A percentile compares a stretch with the other conserved stretches of the same genome.
Evolutionary conservation across 2,329 filamentous ascomycete genomes (phyloP).

Genomic region (Dactylellina leptospora): DNA sequence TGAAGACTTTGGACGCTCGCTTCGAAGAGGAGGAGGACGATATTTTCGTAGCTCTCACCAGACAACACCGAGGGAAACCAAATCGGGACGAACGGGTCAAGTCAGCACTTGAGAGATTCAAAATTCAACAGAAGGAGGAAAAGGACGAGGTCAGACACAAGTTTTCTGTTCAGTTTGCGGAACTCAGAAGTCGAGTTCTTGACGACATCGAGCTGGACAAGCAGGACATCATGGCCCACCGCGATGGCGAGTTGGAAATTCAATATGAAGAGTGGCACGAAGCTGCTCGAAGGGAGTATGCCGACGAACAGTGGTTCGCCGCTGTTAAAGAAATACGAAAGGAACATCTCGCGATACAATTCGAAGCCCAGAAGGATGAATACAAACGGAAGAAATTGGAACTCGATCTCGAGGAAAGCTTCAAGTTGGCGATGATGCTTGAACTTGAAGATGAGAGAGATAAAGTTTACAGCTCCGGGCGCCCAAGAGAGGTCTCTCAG

Average conservation of each 20-base stretch:
- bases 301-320: slow-evolving; percentile 49
- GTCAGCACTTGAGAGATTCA: slow-evolving; percentile 36
- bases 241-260: slow-evolving; percentile 15
- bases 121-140: slow-evolving; percentile 32
- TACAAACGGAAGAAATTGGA: slow-evolving; percentile 44
- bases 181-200: slow-evolving; percentile 24
- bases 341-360: slow-evolving; percentile 47
- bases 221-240: slow-evolving; percentile 30
- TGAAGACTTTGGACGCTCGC: slow-evolving; percentile 34
- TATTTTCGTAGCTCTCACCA: slow-evolving; percentile 30
- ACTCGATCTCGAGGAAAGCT: slow-evolving; percentile 45
- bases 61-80: slow-evolving; percentile 33
- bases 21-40: slow-evolving; percentile 51
- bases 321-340: slow-evolving; percentile 48
- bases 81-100: slow-evolving; percentile 46
- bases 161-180: slow-evolving; percentile 26
- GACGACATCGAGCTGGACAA: slow-evolving; percentile 34
- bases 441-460: slow-evolving; percentile 48
- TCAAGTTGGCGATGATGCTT: slow-evolving; percentile 50
- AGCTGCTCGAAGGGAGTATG: slow-evolving; percentile 43
- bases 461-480: slow-evolving; percentile 49
- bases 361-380: slow-evolving; percentile 51
- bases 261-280: slow-evolving; percentile 48
- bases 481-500: slow-evolving; percentile 30
- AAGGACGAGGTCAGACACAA: slow-evolving; percentile 34